Percentiles rank a stretch among this genome's conserved stretches.
These are phyloP conservation scores for Candida argentea DNA, from an alignment of 805 yeast species.

Conservation along the genomic window DNA sequence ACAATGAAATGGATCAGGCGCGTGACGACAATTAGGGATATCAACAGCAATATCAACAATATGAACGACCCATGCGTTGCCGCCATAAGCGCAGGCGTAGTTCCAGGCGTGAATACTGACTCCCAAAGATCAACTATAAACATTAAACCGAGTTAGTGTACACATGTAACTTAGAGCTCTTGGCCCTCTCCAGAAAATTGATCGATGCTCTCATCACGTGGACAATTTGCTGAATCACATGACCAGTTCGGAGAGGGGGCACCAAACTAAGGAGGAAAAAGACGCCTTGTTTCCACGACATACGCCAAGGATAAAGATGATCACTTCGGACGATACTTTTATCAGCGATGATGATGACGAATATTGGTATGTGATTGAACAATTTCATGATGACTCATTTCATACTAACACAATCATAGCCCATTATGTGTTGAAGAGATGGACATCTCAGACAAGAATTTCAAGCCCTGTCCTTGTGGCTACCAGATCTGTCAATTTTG, in stretches of 20 bases:
- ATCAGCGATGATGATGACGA: conserved; percentile 78
- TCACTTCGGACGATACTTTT: conserved; percentile 40
- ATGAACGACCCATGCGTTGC: conserved; percentile 85
- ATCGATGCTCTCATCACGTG: too few relatives aligned
- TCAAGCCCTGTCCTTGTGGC: conserved; percentile 99
- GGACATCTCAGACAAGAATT: conserved; percentile 92
- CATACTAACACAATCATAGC: conserved; percentile 28
- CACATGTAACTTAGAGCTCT: too few relatives aligned
- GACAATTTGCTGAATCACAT: too few relatives aligned
- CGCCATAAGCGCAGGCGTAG: conserved; percentile 76
- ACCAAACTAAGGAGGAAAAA: too few relatives aligned
- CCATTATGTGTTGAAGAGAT: conserved; percentile 97
- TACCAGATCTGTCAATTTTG: conserved; percentile 98
- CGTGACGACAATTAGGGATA: conserved; percentile 48
- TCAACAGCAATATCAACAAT: conserved; percentile 47
- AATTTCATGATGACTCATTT: not conserved
- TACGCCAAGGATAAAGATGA: too few relatives aligned
- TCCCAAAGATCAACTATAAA: conserved; percentile 73
- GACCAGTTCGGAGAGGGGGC: too few relatives aligned
- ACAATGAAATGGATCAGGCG: conserved; percentile 59
- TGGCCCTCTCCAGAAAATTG: too few relatives aligned
- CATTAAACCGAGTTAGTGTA: too few relatives aligned
- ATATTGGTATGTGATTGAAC: conserved; percentile 37
- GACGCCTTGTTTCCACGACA: too few relatives aligned
- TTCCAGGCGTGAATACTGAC: conserved; percentile 86